Percentiles rank a stretch among this genome's conserved stretches.
These are phyloP conservation scores for Cryptococcus jaspeensis DNA, from an alignment of 1,284 basidiomycete species.

Conservation along the genomic window DNA sequence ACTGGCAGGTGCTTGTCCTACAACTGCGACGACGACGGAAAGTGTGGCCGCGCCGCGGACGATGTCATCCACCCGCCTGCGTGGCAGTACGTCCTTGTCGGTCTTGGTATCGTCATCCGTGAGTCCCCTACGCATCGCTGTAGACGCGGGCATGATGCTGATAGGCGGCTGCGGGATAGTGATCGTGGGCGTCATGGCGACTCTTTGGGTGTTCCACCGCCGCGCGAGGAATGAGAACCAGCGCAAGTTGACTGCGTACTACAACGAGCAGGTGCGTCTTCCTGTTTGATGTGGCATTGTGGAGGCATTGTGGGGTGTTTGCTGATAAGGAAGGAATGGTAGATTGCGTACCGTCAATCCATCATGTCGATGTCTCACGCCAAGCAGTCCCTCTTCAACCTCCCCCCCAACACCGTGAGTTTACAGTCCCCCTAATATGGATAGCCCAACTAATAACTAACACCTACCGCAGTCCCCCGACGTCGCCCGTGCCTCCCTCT, in stretches of 20 bases:
- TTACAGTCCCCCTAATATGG: neutral
- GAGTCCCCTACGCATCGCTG: conserved; percentile 22
- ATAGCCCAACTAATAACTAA: neutral
- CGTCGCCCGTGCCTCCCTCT: conserved; percentile 25
- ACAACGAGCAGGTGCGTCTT: conserved; percentile 71
- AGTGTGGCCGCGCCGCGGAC: conserved; percentile 63
- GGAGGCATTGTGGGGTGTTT: neutral
- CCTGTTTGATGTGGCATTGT: too few relatives aligned
- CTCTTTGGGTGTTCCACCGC: conserved; percentile 68
- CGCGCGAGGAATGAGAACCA: conserved; percentile 70
- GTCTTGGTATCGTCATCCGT: conserved; percentile 69
- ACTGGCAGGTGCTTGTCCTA: conserved; percentile 64
- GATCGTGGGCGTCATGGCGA: conserved; percentile 66
- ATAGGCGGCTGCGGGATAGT: conserved; percentile 51
- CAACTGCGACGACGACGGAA: conserved; percentile 65
- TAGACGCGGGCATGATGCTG: neutral
- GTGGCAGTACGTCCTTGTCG: conserved; percentile 74
- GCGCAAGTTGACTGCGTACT: conserved; percentile 77
- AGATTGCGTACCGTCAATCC: conserved; percentile 52
- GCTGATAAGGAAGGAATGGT: neutral
- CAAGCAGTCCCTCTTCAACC: conserved; percentile 43
- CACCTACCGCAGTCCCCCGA: conserved; percentile 19
- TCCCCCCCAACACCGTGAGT: conserved; percentile 35
- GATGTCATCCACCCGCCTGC: conserved; percentile 63
- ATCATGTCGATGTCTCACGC: conserved; percentile 52